Base-by-base conservation (phyloP, 129 eudicot species). In the Lactuca sativa region DNA sequence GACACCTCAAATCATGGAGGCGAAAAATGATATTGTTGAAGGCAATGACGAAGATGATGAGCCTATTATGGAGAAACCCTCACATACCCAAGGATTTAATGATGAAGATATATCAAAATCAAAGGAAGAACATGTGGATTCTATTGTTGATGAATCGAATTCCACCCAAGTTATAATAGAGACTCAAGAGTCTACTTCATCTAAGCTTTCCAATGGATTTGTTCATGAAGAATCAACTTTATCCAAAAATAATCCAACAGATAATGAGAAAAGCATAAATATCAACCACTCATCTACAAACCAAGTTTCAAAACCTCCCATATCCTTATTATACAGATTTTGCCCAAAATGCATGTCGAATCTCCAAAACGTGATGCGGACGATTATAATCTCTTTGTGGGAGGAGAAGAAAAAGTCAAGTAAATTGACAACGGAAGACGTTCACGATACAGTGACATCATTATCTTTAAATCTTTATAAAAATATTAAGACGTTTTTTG, bases 401-500 rank as follows among this genome's bases (percentile, higher is more conserved):
- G 83, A 82, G 7, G 37, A 16, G 37, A 78, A 73, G 7, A 41
- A 16, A 43, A 78, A 73, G 66, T 73, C 75, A 69, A 66, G 77
- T 64, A 69, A 70, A 33, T 84, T 59, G 62, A 78, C 84, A 18
- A 80, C 88, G 6, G 97, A 90, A 70, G 99, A 85, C 56, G 82
- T 78, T 75, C 87, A 93, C 47, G 92, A 90, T 70, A 52, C 77
- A 31, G 84, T 90, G 56, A 74, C 90, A 51, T 79, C 89, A 2
- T 66, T 90, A 67, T 83, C 95, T 43, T 71, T 81, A 51, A 86
- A 79, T 64, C 87, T 93, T 66, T 84, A 81, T 56, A 67, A 83
- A 34, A 67, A 56, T 58, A 55, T 54, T 12, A 69, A 17, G 32
- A 68, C 58, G 9, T n/a, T 21, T 55, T 65, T 36, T 68, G 57